Evolutionary conservation across 768 basidiomycete genomes (phyloP).

Genomic region (Trichaptum fuscoviolaceum): DNA sequence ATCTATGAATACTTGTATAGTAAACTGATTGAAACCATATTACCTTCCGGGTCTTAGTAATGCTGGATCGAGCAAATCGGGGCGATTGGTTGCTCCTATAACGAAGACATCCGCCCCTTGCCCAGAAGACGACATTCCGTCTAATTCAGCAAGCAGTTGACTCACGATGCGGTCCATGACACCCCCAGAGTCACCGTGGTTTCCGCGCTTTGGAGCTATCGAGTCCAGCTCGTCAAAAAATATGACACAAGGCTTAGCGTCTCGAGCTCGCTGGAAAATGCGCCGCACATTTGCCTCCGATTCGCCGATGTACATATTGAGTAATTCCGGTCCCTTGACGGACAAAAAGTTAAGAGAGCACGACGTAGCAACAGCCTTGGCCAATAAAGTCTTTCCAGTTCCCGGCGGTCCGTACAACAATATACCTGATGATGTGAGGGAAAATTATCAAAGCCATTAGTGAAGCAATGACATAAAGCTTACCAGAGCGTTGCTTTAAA

Average conservation of each 20-base stretch:
- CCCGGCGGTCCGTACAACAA: constrained; percentile 93
- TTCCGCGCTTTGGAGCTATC: constrained; percentile 90
- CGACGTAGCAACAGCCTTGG: constrained; percentile 94
- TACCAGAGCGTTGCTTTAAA: constrained; percentile 93
- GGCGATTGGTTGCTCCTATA: constrained; percentile 93
- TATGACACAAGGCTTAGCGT: constrained; percentile 91
- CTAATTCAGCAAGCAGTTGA: constrained; percentile 88
- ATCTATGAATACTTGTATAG: background rate
- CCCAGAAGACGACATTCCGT: constrained; percentile 72
- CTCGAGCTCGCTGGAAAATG: constrained; percentile 86
- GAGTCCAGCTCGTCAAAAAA: constrained; percentile 97
- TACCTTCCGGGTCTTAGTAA: constrained; percentile 84
- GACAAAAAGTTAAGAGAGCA: constrained; percentile 95
- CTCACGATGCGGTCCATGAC: constrained; percentile 99
- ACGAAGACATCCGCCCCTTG: constrained; percentile 79
- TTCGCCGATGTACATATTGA: constrained; percentile 99
- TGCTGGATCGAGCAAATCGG: constrained; percentile 87
- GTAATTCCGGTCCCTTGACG: constrained; percentile 92
- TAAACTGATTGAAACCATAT: constrained; percentile 16
- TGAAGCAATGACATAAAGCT: constrained; percentile 9
- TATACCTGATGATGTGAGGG: constrained; percentile 50
- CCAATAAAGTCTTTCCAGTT: constrained; percentile 91
- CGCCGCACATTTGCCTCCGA: constrained; percentile 95
- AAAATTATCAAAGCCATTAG: background rate
- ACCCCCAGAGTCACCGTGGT: constrained; percentile 93